Evolutionary conservation across 192 early-diverging fungal genomes (phyloP).

Genomic region (Backusella morwellensis): DNA sequence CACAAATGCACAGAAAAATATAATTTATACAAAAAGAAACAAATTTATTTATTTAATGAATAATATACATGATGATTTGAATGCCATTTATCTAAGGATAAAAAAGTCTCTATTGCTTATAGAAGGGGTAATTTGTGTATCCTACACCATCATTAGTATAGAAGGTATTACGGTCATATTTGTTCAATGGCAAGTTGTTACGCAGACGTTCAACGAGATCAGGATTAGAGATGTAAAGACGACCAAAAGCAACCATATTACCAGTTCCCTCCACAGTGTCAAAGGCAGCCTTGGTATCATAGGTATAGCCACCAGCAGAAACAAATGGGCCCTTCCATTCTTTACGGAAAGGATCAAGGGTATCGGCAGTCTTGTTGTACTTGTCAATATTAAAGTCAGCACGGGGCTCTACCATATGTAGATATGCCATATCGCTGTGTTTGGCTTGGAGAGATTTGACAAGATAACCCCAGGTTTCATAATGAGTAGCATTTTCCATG

Average conservation of each 20-base stretch:
- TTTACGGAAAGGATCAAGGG: conserved; percentile 16
- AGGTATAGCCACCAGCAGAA: conserved; percentile 20
- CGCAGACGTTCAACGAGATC: conserved; percentile 30
- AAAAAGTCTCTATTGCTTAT: not conserved
- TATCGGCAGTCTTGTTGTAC: not conserved
- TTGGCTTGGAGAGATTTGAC: conserved; percentile 19
- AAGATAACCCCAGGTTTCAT: conserved; percentile 30
- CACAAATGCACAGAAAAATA: not conserved
- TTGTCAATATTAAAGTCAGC: conserved; percentile 44
- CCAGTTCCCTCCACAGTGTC: conserved; percentile 15
- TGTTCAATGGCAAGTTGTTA: conserved; percentile 20
- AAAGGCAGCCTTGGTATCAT: conserved; percentile 10
- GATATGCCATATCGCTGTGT: conserved; percentile 31
- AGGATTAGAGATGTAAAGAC: conserved; percentile 36
- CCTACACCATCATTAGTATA: conserved; percentile 16
- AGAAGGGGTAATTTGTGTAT: conserved; percentile 36
- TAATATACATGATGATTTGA: not conserved
- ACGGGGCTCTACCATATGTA: conserved; percentile 34
- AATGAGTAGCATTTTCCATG: conserved; percentile 29
- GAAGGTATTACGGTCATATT: conserved; percentile 30
- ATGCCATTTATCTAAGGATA: not conserved
- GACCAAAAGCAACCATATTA: conserved; percentile 28
- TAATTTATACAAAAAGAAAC: not conserved
- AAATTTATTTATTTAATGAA: not conserved
- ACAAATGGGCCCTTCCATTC: conserved; percentile 27